A percentile compares a stretch with the other conserved stretches of the same genome.
These are phyloP conservation scores for Neoboletus magnificus DNA, from an alignment of 768 basidiomycete species.

Conservation along the genomic window DNA sequence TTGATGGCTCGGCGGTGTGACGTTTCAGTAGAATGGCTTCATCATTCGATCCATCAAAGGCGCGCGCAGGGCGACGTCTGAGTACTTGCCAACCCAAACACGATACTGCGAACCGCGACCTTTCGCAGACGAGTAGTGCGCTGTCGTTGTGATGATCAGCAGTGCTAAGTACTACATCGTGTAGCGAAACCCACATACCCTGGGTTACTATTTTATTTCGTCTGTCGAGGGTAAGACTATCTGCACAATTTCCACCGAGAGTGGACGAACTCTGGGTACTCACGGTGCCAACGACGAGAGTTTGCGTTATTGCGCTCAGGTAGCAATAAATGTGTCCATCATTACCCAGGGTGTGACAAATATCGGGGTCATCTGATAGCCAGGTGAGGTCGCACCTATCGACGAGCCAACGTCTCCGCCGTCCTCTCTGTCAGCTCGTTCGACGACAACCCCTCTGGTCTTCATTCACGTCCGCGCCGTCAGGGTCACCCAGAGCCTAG, in stretches of 20 bases:
- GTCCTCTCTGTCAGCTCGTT: background rate
- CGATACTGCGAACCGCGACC: background rate
- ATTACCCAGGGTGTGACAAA: background rate
- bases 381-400: no score
- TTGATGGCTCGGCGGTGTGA: background rate
- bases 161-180: background rate
- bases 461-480: background rate
- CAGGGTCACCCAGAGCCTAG: slow-evolving; percentile 1
- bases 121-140: background rate
- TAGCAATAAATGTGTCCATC: background rate
- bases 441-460: background rate
- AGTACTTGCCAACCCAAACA: background rate
- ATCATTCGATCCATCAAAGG: background rate
- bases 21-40: background rate
- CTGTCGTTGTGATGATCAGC: no score
- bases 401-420: no score
- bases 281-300: background rate
- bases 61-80: background rate
- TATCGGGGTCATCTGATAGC: background rate
- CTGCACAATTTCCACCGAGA: background rate
- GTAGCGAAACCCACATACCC: background rate
- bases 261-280: background rate
- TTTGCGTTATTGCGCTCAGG: background rate
- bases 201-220: background rate
- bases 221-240: background rate